phyloP scores from a whole-genome alignment of 208 protist species.

The Herpetomonas samuelpessoai region DNA sequence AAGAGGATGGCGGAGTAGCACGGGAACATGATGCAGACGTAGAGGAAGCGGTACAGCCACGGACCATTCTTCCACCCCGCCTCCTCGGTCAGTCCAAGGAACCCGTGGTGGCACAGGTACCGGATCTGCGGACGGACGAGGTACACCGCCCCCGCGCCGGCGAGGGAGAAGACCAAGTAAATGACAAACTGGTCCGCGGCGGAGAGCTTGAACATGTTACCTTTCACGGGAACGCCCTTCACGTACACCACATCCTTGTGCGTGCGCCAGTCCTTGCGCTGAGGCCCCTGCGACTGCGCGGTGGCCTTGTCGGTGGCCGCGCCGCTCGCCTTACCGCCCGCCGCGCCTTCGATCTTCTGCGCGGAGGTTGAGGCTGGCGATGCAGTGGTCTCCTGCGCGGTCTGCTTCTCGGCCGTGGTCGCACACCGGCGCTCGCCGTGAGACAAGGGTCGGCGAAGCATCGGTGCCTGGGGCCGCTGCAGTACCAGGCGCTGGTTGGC shows the following conservation, averaged over 20 bases:
- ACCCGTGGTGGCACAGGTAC: slow-evolving; percentile 65
- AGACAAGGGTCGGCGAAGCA: not conserved
- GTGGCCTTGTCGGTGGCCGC: slow-evolving; percentile 14
- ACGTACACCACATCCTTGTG: slow-evolving; percentile 78
- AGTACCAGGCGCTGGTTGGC: too few relatives aligned
- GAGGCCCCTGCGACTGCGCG: slow-evolving; percentile 21
- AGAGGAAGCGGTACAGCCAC: slow-evolving; percentile 81
- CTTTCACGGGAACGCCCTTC: slow-evolving; percentile 75
- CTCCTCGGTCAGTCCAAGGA: slow-evolving; percentile 72
- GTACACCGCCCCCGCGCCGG: slow-evolving; percentile 59
- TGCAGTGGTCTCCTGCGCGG: too few relatives aligned
- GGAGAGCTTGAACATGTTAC: slow-evolving; percentile 74
- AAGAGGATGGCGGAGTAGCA: slow-evolving; percentile 79
- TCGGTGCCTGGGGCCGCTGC: not conserved
- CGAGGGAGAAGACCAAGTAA: slow-evolving; percentile 78
- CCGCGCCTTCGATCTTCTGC: not conserved
- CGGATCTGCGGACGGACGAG: slow-evolving; percentile 74
- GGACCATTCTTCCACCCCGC: slow-evolving; percentile 72
- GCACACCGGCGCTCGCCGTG: not conserved
- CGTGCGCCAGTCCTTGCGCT: slow-evolving; percentile 79
- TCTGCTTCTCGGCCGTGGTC: not conserved
- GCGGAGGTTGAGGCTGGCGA: too few relatives aligned
- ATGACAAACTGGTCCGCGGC: slow-evolving; percentile 76
- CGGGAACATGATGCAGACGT: slow-evolving; percentile 80
- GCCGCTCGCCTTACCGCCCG: slow-evolving; percentile 13